Conservation (phyloP, 108 stramenopile genomes). For the Pseudonitzschia multiseries region DNA sequence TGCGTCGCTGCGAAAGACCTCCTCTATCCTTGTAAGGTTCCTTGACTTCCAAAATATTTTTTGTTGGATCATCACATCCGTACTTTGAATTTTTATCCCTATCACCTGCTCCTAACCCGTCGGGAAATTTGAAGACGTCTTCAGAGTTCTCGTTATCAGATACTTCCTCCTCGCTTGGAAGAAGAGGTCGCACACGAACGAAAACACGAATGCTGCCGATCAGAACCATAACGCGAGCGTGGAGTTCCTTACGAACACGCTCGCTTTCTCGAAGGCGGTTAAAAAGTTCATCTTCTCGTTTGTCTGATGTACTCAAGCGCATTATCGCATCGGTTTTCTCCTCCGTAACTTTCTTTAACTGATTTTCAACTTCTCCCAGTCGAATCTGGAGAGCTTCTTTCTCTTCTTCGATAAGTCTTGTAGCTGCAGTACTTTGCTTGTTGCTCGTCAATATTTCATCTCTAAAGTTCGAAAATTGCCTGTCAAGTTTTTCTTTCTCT, state of each 20-base stretch:
- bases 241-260: conserved; percentile 66
- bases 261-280: conserved; percentile 58
- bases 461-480: conserved; percentile 17
- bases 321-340: conserved; percentile 33
- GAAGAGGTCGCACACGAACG: conserved; percentile 76
- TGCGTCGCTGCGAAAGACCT: conserved; percentile 67
- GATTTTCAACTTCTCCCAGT: conserved; percentile 25
- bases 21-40: conserved; percentile 84
- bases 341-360: conserved; percentile 16
- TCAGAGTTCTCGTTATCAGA: background rate
- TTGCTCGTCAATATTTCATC: conserved; percentile 13
- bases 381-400: conserved; percentile 20
- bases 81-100: conserved; percentile 19
- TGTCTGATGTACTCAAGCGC: conserved; percentile 47
- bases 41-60: conserved; percentile 65
- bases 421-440: conserved; percentile 18
- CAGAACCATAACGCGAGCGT: conserved; percentile 77
- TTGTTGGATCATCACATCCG: conserved; percentile 66
- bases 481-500: conserved; percentile 24
- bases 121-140: conserved; percentile 11
- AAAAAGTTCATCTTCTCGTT: conserved; percentile 62
- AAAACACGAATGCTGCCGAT: conserved; percentile 87
- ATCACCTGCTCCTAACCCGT: conserved; percentile 16
- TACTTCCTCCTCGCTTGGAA: conserved; percentile 34
- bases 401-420: conserved; percentile 13